Percentiles rank a stretch among this genome's conserved stretches.
Evolutionary conservation across 2,329 filamentous ascomycete genomes (phyloP).

Genomic region (Colletotrichum graminicola): DNA sequence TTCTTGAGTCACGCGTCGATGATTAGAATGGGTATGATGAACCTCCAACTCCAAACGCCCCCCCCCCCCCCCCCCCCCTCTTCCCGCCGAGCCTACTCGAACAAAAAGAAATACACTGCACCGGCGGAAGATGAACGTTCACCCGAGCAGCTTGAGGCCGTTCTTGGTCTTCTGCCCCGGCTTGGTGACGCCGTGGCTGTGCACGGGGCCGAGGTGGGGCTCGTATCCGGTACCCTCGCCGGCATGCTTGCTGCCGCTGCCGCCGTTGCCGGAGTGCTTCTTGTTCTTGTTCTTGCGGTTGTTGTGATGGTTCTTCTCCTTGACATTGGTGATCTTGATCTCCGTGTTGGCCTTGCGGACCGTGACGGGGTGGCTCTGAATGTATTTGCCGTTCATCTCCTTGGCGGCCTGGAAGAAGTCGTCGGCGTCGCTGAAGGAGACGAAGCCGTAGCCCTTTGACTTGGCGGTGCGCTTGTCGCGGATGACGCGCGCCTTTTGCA

Average conservation of each 20-base stretch:
- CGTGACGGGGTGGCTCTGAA: conserved; percentile 93
- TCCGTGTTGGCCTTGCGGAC: conserved; percentile 92
- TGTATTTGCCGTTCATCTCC: conserved; percentile 99
- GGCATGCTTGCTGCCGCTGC: conserved; percentile 50
- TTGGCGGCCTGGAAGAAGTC: conserved; percentile 96
- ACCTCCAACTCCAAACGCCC: conserved; percentile 24
- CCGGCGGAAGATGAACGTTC: conserved; percentile 42
- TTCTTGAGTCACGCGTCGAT: neutral
- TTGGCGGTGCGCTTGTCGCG: conserved; percentile 97
- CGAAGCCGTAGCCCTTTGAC: conserved; percentile 95
- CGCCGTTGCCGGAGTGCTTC: conserved; percentile 43
- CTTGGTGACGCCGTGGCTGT: conserved; percentile 68
- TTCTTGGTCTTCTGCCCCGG: conserved; percentile 77
- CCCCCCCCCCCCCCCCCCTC: neutral
- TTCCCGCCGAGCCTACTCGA: neutral
- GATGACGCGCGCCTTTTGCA: conserved; percentile 93
- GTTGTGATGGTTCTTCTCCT: conserved; percentile 52
- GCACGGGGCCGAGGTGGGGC: conserved; percentile 62
- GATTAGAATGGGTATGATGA: conserved; percentile 16
- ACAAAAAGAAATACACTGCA: neutral
- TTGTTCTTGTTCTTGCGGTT: conserved; percentile 51
- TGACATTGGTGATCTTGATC: conserved; percentile 81
- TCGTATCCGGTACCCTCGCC: conserved; percentile 59
- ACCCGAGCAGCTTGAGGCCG: conserved; percentile 71
- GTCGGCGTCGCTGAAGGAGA: conserved; percentile 94